Percentiles rank a stretch among this genome's conserved stretches.
phyloP scores from a whole-genome alignment of 2,329 filamentous ascomycete species.

The Leptoxyphium fumago region DNA sequence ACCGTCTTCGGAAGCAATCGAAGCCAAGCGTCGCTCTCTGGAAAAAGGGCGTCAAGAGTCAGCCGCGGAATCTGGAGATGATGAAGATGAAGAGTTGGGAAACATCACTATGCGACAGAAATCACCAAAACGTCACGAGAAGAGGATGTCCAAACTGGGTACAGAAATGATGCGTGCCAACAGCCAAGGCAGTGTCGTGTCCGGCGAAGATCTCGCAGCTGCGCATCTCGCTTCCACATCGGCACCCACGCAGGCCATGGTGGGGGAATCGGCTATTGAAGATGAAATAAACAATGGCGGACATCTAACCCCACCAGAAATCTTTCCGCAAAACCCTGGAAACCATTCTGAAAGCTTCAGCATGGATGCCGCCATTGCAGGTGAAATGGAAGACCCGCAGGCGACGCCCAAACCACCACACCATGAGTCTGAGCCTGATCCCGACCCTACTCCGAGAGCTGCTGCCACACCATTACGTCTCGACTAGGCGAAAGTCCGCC shows the following conservation, averaged over 20 bases:
- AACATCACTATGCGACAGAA: slow-evolving; percentile 26
- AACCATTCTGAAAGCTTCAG: slow-evolving; percentile 20
- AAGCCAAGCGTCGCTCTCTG: slow-evolving; percentile 57
- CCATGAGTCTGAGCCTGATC: background rate
- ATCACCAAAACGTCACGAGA: slow-evolving; percentile 22
- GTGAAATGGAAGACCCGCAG: background rate
- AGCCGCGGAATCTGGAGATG: slow-evolving; percentile 69
- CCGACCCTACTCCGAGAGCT: slow-evolving; percentile 1
- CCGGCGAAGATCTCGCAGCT: slow-evolving; percentile 13
- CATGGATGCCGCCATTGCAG: background rate
- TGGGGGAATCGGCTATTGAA: slow-evolving; percentile 15
- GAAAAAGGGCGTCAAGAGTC: slow-evolving; percentile 58
- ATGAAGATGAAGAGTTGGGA: slow-evolving; percentile 85
- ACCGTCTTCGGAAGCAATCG: slow-evolving; percentile 59
- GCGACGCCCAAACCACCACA: background rate
- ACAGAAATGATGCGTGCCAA: slow-evolving; percentile 98
- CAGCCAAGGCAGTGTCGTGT: slow-evolving; percentile 64
- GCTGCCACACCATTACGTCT: background rate
- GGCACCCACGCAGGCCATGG: slow-evolving; percentile 24
- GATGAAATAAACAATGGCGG: slow-evolving; percentile 15
- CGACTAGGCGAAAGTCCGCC: background rate
- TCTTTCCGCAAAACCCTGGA: slow-evolving; percentile 33
- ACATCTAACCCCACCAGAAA: slow-evolving; percentile 35
- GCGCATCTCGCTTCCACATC: slow-evolving; percentile 3
- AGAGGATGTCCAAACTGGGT: slow-evolving; percentile 60